phyloP scores from a whole-genome alignment of 768 basidiomycete genomes.

The Phanerochaete carnosa region DNA sequence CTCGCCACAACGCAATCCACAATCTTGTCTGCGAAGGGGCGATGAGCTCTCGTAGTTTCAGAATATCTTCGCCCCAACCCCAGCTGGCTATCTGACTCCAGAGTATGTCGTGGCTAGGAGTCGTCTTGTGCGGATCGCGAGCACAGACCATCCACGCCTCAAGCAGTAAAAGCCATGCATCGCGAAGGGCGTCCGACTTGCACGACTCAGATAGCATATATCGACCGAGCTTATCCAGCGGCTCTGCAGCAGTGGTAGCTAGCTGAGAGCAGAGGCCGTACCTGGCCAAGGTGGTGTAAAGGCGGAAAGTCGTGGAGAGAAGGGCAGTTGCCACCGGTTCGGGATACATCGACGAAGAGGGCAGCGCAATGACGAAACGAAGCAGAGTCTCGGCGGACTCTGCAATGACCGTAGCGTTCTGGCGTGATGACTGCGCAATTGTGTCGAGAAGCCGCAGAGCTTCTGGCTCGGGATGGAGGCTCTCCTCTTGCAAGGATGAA shows the following conservation, averaged over 20 bases:
- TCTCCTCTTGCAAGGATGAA: constrained; percentile 35
- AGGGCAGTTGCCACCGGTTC: constrained; percentile 39
- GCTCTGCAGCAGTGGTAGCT: constrained; percentile 56
- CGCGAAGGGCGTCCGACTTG: constrained; percentile 31
- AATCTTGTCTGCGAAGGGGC: constrained; percentile 22
- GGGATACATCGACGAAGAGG: constrained; percentile 39
- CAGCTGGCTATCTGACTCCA: constrained; percentile 87
- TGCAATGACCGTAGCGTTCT: constrained; percentile 55
- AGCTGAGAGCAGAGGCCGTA: constrained; percentile 79
- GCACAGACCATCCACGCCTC: constrained; percentile 80
- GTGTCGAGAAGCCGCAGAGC: constrained; percentile 57
- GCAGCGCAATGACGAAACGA: constrained; percentile 64
- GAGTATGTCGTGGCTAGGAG: constrained; percentile 79
- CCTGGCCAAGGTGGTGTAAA: constrained; percentile 63
- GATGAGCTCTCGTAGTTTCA: constrained; percentile 36
- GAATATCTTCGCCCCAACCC: constrained; percentile 65
- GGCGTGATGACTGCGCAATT: constrained; percentile 64
- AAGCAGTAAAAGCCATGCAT: constrained; percentile 57
- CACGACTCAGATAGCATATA: constrained; percentile 41
- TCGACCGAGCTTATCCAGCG: constrained; percentile 48
- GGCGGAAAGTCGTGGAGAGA: constrained; percentile 51
- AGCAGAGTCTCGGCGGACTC: constrained; percentile 63
- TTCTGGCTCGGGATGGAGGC: constrained; percentile 35
- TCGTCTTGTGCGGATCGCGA: constrained; percentile 86
- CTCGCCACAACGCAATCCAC: constrained; percentile 45